Evolutionary conservation across 139 green algal genomes (phyloP), one percentile per base, ranked within the genome.

Genomic region (Parachlorella kessleri): DNA sequence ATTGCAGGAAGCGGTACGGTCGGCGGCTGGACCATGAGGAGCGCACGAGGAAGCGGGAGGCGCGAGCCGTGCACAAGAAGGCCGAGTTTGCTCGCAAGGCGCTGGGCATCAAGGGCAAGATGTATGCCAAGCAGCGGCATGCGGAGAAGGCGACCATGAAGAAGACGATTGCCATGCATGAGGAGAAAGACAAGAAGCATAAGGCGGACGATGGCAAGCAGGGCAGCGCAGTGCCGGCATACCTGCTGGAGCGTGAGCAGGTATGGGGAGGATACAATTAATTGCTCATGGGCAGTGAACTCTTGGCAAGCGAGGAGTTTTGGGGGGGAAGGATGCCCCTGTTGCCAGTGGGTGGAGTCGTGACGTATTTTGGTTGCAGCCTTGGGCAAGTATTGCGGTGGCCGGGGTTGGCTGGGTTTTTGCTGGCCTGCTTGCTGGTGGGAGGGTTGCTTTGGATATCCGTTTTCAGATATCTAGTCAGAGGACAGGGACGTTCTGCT

Each of bases 161-260:
- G 85, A 99, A 99, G 85, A 99, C 97, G 7, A 96, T 99, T 55
- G 95, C 96, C 2, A 98, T 99, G 96, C 97, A 99, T 83, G 92
- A 97, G 81, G 90, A 99, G 87, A 88, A 88, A 42, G 93, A 98
- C 80, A 97, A 93, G 72, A 96, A 98, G 88, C 90, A 95, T 77
- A 97, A 96, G 77, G 94, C 90, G 30, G 92, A 98, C 30, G 97
- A 99, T 72, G 93, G 90, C 9, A 81, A 88, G 28, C 88, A 92
- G 40, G 88, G 95, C 76, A 92, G 93, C 30, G 97, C 97, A 6
- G 88, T 99, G 63, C 97, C 97, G 3, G 94, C 97, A 2, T 99
- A 99, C 86, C 89, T 99, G 76, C 90, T 99, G 78, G 97, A 99
- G 86, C 92, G 97, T 80, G 97, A 99, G 75, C 95, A 98, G 87